phyloP scores from a whole-genome alignment of 495 filamentous ascomycete genomes.

The Penicillium alfredii region DNA sequence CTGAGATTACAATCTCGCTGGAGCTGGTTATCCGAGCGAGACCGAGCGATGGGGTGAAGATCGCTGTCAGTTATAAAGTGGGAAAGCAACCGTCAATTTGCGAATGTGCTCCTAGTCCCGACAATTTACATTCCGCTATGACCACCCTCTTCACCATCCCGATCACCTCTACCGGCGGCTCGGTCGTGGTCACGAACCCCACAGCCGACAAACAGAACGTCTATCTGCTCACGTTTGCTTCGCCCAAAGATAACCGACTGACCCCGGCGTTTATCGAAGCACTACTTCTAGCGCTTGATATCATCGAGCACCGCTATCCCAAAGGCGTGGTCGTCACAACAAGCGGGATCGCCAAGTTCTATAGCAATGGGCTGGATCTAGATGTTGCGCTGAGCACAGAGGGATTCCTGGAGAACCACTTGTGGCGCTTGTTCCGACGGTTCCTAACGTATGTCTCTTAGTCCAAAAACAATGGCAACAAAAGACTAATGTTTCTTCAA shows the following conservation, averaged over 20 bases:
- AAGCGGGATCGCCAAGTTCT: constrained; percentile 69
- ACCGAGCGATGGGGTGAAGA: neutral
- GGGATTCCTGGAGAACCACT: constrained; percentile 47
- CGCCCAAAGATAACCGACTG: constrained; percentile 69
- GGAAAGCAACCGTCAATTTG: too few species aligned
- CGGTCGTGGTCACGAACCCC: constrained; percentile 53
- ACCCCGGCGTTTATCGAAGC: constrained; percentile 59
- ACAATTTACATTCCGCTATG: constrained; percentile 15
- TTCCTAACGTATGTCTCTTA: constrained; percentile 50
- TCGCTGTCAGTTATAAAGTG: neutral
- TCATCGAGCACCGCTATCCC: constrained; percentile 59
- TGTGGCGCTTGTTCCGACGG: constrained; percentile 55
- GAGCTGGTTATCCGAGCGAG: constrained; percentile 5
- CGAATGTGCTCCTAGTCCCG: constrained; percentile 1
- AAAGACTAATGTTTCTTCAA: constrained; percentile 16
- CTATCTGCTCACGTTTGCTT: constrained; percentile 69
- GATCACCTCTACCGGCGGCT: constrained; percentile 42
- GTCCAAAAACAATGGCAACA: neutral
- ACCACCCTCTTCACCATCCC: constrained; percentile 41
- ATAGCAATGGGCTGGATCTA: constrained; percentile 72
- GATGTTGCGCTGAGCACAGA: constrained; percentile 44
- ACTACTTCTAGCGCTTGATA: constrained; percentile 62
- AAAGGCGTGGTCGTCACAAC: constrained; percentile 73
- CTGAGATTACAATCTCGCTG: constrained; percentile 10
- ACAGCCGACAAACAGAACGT: constrained; percentile 36